Percentiles rank a stretch among this genome's conserved stretches.
phyloP scores from a whole-genome alignment of 169 alveolate species.

The Plasmodium knowlesi region DNA sequence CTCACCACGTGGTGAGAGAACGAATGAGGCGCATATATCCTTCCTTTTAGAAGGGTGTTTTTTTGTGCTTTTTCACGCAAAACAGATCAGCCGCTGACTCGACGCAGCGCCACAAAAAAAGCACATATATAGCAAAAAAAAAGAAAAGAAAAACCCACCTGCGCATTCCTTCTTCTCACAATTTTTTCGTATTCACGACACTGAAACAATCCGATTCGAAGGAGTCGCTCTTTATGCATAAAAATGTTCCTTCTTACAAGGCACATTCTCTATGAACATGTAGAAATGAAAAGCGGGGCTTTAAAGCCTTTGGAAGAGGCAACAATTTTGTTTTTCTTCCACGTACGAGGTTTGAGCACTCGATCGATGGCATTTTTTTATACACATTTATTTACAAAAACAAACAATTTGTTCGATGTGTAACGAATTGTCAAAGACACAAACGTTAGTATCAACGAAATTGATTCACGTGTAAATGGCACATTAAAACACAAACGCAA shows the following conservation, averaged over 20 bases:
- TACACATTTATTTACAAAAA: not conserved
- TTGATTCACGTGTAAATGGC: not conserved
- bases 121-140: not conserved
- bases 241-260: not conserved
- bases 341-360: not conserved
- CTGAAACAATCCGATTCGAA: not conserved
- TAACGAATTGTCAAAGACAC: constrained; percentile 21
- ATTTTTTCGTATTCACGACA: not conserved
- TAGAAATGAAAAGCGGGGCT: not conserved
- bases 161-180: not conserved
- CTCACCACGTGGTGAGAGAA: not conserved
- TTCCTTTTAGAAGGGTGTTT: not conserved
- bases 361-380: constrained; percentile 11
- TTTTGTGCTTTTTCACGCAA: not conserved
- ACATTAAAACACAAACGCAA: not conserved
- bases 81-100: not conserved
- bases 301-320: not conserved
- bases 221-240: not conserved
- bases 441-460: not conserved
- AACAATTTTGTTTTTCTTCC: not conserved
- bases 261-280: not conserved
- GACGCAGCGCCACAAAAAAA: not conserved
- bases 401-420: constrained; percentile 4
- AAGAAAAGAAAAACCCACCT: not conserved
- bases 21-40: not conserved